These are phyloP conservation scores for Starmerella bombicola DNA, from an alignment of 805 yeast species.

Conservation along the genomic window DNA sequence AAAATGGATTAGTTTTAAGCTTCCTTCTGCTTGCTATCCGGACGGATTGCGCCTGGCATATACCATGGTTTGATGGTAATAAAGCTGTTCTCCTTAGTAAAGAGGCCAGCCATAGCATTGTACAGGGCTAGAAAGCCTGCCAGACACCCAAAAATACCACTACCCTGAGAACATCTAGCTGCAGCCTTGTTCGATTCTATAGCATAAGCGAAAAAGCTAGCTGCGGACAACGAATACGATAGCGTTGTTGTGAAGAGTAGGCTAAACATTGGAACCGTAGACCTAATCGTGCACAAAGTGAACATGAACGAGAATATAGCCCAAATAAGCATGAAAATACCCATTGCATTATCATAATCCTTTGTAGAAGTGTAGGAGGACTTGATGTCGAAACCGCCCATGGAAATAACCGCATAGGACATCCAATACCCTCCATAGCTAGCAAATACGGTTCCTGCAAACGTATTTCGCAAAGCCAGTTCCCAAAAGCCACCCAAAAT, in stretches of 20 bases:
- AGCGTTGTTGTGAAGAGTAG: neutral
- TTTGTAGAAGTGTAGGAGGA: conserved; percentile 34
- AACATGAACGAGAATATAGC: neutral
- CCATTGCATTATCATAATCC: conserved; percentile 2
- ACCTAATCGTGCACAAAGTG: neutral
- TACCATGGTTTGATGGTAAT: neutral
- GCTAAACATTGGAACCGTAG: neutral
- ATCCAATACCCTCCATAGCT: conserved; percentile 65
- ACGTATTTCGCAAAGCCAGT: conserved; percentile 48
- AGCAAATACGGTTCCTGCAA: conserved; percentile 52
- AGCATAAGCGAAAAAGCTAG: neutral
- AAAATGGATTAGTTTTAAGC: neutral
- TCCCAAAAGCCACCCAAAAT: conserved; percentile 57
- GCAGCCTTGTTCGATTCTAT: neutral
- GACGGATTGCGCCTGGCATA: neutral
- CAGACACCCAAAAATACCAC: neutral
- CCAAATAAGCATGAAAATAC: conserved; percentile 1
- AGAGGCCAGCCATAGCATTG: neutral
- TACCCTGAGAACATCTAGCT: neutral
- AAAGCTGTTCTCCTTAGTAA: neutral
- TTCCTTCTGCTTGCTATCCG: neutral
- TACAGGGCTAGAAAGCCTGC: neutral
- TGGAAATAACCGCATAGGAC: conserved; percentile 46
- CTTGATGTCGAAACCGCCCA: conserved; percentile 48
- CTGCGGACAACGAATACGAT: neutral